These are phyloP conservation scores for Hyaloscypha variabilis DNA, from an alignment of 495 filamentous ascomycete genomes.

Conservation along the genomic window DNA sequence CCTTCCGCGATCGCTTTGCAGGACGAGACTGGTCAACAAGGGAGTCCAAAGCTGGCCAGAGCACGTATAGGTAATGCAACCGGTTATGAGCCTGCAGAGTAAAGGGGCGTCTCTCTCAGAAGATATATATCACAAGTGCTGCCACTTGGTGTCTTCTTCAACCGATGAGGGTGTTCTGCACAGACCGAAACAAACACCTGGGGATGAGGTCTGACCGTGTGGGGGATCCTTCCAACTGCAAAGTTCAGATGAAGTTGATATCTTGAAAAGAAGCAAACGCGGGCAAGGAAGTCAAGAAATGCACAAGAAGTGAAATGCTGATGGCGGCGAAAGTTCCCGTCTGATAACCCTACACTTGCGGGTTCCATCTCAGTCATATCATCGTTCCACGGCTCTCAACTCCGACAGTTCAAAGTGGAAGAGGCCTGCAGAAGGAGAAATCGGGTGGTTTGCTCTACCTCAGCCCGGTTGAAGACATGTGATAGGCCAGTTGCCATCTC, in stretches of 20 bases:
- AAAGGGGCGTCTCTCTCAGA: neutral
- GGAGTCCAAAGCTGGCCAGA: neutral
- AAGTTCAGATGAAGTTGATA: neutral
- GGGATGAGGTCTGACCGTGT: neutral
- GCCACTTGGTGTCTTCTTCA: neutral
- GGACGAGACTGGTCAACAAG: neutral
- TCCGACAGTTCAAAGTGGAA: neutral
- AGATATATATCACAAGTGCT: neutral
- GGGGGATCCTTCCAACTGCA: neutral
- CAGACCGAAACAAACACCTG: neutral
- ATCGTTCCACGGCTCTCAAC: neutral
- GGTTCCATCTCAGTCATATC: constrained; percentile 2
- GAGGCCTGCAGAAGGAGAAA: neutral
- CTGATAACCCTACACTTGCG: neutral
- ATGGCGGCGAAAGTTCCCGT: neutral
- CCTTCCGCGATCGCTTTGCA: neutral
- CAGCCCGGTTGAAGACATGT: neutral
- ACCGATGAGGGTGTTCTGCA: neutral
- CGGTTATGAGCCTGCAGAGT: neutral
- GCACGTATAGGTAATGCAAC: neutral
- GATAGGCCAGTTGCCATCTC: constrained; percentile 3
- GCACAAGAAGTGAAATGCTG: neutral
- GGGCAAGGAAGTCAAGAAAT: neutral
- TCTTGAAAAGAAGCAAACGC: neutral
- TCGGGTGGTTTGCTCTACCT: neutral